phyloP scores from a whole-genome alignment of 2,329 filamentous ascomycete species.

The Xylariales sp. region DNA sequence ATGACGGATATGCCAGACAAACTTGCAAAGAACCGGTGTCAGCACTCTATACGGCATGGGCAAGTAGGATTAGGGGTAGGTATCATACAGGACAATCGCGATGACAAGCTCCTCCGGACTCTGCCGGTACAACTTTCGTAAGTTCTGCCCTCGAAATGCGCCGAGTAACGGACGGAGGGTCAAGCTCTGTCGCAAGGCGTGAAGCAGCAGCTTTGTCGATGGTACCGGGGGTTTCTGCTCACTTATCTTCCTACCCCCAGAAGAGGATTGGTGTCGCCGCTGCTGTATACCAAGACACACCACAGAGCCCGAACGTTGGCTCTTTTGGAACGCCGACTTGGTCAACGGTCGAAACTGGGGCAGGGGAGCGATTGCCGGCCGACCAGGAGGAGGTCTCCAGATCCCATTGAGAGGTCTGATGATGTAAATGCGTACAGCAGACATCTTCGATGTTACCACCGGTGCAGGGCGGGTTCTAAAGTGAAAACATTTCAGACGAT shows the following conservation, averaged over 20 bases:
- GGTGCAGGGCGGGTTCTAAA: too few species aligned
- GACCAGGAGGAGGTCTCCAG: background rate
- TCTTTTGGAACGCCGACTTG: background rate
- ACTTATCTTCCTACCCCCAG: slow-evolving; percentile 10
- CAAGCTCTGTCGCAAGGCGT: slow-evolving; percentile 27
- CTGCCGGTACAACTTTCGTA: slow-evolving; percentile 34
- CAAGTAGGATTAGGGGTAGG: background rate
- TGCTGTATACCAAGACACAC: slow-evolving; percentile 16
- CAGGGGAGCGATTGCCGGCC: background rate
- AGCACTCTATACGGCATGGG: slow-evolving; percentile 13
- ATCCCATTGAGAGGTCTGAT: slow-evolving; percentile 6
- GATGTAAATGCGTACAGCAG: slow-evolving; percentile 1
- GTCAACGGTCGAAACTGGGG: background rate
- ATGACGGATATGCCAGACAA: slow-evolving; percentile 28
- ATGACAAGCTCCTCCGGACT: slow-evolving; percentile 40
- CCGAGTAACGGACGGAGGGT: slow-evolving; percentile 30
- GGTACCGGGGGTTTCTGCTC: slow-evolving; percentile 21
- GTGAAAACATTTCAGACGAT: too few species aligned
- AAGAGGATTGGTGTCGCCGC: slow-evolving; percentile 19
- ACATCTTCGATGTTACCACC: slow-evolving; percentile 8
- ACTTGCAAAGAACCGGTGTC: slow-evolving; percentile 23
- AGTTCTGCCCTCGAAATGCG: slow-evolving; percentile 33
- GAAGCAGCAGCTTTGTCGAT: slow-evolving; percentile 20
- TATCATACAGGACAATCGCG: slow-evolving; percentile 36
- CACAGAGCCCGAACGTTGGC: slow-evolving; percentile 9